These are phyloP conservation scores for Debaryomyces udenii DNA, from an alignment of 1,139 yeast species.

Conservation along the genomic window DNA sequence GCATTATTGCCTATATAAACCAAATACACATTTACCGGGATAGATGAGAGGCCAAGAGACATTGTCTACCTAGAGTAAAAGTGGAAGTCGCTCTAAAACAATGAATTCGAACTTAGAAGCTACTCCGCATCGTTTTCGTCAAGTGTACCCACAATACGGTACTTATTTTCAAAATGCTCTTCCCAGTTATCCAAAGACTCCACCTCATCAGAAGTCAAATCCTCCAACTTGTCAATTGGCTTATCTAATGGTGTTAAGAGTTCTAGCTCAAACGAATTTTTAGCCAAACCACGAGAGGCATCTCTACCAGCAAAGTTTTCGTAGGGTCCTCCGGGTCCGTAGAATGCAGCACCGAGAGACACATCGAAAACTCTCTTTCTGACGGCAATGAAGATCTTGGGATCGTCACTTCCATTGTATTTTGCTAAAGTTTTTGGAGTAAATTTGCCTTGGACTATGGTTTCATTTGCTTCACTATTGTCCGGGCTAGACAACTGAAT, in stretches of 20 bases:
- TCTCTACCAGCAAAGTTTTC: constrained; percentile 96
- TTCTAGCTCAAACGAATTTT: constrained; percentile 78
- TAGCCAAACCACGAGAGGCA: constrained; percentile 92
- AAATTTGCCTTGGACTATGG: constrained; percentile 76
- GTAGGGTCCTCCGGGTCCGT: constrained; percentile 97
- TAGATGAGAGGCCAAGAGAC: too few relatives aligned
- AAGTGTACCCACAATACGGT: constrained; percentile 66
- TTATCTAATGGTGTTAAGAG: constrained; percentile 60
- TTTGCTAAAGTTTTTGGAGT: constrained; percentile 75
- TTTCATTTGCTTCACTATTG: constrained; percentile 37
- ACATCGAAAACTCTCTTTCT: constrained; percentile 88
- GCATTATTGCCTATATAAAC: neutral
- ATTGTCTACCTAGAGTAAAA: too few relatives aligned
- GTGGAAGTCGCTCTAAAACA: too few relatives aligned
- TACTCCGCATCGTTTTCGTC: constrained; percentile 21
- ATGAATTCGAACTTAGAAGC: neutral
- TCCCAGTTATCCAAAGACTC: constrained; percentile 85
- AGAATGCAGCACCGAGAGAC: constrained; percentile 76
- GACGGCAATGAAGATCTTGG: constrained; percentile 80
- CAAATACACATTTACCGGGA: too few relatives aligned
- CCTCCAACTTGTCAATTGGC: constrained; percentile 73
- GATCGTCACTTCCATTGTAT: constrained; percentile 79
- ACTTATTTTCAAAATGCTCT: constrained; percentile 78
- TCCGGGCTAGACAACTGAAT: constrained; percentile 16
- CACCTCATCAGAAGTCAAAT: constrained; percentile 61